Evolutionary conservation across 768 basidiomycete genomes (phyloP).

Genomic region (Imleria badia): DNA sequence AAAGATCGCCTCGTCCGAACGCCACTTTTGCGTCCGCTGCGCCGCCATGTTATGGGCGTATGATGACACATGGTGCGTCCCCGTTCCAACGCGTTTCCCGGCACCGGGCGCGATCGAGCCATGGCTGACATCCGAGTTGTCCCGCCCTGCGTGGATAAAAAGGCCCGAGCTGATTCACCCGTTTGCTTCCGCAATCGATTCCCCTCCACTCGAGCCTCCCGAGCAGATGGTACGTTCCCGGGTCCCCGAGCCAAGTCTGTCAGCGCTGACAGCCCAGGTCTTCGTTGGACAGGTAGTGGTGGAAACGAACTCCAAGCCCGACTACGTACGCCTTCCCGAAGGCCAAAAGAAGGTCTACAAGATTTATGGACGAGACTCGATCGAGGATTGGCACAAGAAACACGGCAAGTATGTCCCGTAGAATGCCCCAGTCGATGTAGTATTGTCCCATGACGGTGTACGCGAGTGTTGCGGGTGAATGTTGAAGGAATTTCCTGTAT

Average conservation of each 20-base stretch:
- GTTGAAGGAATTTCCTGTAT: too few relatives aligned
- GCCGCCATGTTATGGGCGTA: constrained; percentile 69
- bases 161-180: constrained; percentile 69
- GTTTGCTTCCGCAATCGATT: constrained; percentile 66
- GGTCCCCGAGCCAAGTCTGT: not conserved
- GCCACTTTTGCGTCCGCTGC: constrained; percentile 64
- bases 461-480: too few relatives aligned
- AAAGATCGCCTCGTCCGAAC: constrained; percentile 49
- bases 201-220: constrained; percentile 52
- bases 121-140: not conserved
- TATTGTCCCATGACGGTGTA: too few relatives aligned
- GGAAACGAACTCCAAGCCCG: constrained; percentile 50
- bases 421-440: not conserved
- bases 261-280: not conserved
- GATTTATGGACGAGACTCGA: constrained; percentile 42
- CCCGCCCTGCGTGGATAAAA: not conserved
- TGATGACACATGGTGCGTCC: constrained; percentile 50
- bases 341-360: constrained; percentile 50
- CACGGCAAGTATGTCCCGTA: constrained; percentile 40
- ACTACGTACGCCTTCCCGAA: constrained; percentile 62
- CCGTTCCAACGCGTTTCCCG: too few relatives aligned
- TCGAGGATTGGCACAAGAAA: constrained; percentile 63
- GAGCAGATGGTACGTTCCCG: constrained; percentile 46
- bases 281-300: constrained; percentile 40
- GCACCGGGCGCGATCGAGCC: not conserved